Evolutionary conservation across 2,329 filamentous ascomycete genomes (phyloP).

Genomic region (Verticillium albo-atrum): DNA sequence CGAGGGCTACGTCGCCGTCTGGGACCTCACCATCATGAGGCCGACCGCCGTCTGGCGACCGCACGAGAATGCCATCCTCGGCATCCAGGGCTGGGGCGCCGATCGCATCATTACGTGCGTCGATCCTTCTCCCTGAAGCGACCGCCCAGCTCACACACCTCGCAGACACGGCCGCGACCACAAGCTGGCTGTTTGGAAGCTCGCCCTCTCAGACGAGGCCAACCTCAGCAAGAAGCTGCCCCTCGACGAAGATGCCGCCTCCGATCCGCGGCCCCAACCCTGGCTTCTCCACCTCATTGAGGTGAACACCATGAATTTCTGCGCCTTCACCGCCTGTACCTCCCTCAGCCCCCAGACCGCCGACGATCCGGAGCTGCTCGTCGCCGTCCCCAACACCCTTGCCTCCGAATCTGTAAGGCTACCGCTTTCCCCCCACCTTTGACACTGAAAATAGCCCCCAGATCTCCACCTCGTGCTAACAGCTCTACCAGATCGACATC

Average conservation of each 20-base stretch:
- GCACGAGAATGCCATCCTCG: conserved; percentile 73
- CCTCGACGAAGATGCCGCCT: conserved; percentile 57
- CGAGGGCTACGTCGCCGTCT: conserved; percentile 82
- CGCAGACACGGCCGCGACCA: conserved; percentile 85
- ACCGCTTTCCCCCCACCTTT: background rate
- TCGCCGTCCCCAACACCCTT: conserved; percentile 78
- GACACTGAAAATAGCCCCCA: background rate
- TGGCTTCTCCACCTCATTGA: conserved; percentile 82
- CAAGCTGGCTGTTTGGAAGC: conserved; percentile 78
- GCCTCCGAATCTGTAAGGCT: conserved; percentile 61
- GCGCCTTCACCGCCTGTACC: conserved; percentile 65
- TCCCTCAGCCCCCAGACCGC: conserved; percentile 3
- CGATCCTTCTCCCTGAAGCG: background rate
- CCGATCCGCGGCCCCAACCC: conserved; percentile 54
- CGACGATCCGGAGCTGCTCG: conserved; percentile 36
- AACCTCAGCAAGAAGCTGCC: conserved; percentile 66
- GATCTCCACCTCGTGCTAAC: background rate
- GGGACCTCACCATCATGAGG: conserved; percentile 79
- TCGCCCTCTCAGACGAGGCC: conserved; percentile 56
- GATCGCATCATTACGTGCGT: conserved; percentile 80
- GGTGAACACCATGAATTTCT: conserved; percentile 95
- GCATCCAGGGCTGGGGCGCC: conserved; percentile 65
- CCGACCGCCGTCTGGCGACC: conserved; percentile 82
- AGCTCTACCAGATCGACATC: conserved; percentile 62
- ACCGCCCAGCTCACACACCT: background rate